Evolutionary conservation across 768 basidiomycete genomes (phyloP).

Genomic region (Collybia mongolica): DNA sequence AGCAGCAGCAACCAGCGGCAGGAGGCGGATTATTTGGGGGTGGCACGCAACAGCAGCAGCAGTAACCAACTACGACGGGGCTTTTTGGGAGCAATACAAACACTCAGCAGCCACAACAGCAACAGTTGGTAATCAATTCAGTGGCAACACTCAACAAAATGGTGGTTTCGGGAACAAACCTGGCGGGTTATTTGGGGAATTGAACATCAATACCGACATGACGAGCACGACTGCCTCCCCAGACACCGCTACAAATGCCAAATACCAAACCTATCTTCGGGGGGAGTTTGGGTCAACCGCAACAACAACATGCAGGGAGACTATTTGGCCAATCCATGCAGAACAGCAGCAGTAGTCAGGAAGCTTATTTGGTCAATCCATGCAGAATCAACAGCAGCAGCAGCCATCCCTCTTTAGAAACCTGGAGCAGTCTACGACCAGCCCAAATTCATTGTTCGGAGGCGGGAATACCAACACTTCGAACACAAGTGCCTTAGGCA

Average conservation of each 20-base stretch:
- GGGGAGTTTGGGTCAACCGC: constrained; percentile 17
- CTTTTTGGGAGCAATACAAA: constrained; percentile 28
- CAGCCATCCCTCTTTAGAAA: constrained; percentile 23
- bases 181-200: constrained; percentile 23
- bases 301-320: constrained; percentile 21
- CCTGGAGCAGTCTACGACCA: constrained; percentile 19
- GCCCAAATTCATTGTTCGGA: constrained; percentile 20
- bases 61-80: constrained; percentile 15
- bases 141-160: constrained; percentile 9
- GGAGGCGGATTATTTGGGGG: constrained; percentile 25
- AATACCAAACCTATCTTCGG: constrained; percentile 22
- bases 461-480: constrained; percentile 13
- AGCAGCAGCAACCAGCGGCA: neutral
- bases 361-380: no score
- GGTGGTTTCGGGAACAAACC: constrained; percentile 18
- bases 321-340: no score
- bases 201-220: constrained; percentile 24
- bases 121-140: constrained; percentile 28
- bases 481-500: constrained; percentile 24
- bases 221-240: constrained; percentile 25
- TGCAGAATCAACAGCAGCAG: no score
- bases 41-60: constrained; percentile 13
- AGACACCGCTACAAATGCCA: constrained; percentile 20
- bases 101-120: constrained; percentile 16
- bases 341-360: no score